These are phyloP conservation scores for Eutypa lata DNA, from an alignment of 2,329 filamentous ascomycete species.

Conservation along the genomic window DNA sequence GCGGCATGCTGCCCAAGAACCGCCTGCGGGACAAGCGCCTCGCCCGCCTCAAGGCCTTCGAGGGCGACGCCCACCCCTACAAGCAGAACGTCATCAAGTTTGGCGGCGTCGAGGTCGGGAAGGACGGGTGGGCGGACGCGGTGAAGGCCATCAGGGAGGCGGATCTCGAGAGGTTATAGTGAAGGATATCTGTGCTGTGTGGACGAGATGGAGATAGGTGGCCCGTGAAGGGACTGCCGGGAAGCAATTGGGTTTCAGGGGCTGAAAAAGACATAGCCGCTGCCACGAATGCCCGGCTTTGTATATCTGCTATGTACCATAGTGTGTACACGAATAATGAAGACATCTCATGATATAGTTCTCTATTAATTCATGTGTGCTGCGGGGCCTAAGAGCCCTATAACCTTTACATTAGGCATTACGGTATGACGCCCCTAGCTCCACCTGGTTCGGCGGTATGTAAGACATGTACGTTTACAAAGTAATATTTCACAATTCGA, in stretches of 20 bases:
- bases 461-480: too few relatives aligned
- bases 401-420: too few relatives aligned
- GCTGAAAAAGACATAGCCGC: not conserved
- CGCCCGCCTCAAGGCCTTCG: slow-evolving; percentile 89
- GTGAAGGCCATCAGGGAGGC: slow-evolving; percentile 48
- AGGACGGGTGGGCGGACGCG: slow-evolving; percentile 50
- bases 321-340: slow-evolving; percentile 20
- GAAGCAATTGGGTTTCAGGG: not conserved
- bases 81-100: slow-evolving; percentile 81
- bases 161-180: slow-evolving; percentile 50
- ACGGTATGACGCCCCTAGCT: too few relatives aligned
- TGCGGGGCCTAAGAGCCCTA: too few relatives aligned
- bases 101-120: slow-evolving; percentile 54
- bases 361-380: too few relatives aligned
- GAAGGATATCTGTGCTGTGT: too few relatives aligned
- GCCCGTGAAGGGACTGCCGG: not conserved
- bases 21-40: slow-evolving; percentile 82
- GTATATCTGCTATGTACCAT: slow-evolving; percentile 25
- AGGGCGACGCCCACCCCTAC: slow-evolving; percentile 89
- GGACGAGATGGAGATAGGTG: not conserved
- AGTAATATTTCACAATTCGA: too few relatives aligned
- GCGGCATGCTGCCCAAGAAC: slow-evolving; percentile 98
- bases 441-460: too few relatives aligned
- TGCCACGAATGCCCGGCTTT: slow-evolving; percentile 6
- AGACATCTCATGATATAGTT: slow-evolving; percentile 16